Evolutionary conservation across 2,329 filamentous ascomycete genomes (phyloP), one percentile per base, ranked within the genome.

Genomic region (Phialemoniopsis sp.): DNA sequence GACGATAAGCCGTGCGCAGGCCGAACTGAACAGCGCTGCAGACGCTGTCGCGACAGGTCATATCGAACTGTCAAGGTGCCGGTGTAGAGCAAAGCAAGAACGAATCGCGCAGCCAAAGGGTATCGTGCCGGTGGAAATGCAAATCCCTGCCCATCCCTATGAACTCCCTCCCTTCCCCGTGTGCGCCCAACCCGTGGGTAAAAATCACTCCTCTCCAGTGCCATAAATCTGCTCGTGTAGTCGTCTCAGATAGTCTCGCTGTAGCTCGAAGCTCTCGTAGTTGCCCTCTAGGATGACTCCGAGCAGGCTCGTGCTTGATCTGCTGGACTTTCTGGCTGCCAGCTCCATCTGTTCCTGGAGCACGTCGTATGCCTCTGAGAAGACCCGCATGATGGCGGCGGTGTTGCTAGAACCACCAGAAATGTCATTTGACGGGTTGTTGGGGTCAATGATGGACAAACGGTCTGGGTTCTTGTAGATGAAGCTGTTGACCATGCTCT

Each of bases 371-470:
- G 87, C 86, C 3, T 80, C 64, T 2, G 75, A 67, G 58, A 98
- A 97, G 12, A 73, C 70, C n/a, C 69, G 57, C 47, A 87, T 67
- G 36, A 96, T 86, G 8, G 76, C 67, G 1, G 62, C 48, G 8
- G 85, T 87, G 48, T 87, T 85, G 34, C 70, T 75, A 0, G 89
- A 93, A 9, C 90, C 90, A 9, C 89, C 89, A 0, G 93, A 84
- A 18, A 98, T 93, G 54, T 98, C 93, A 58, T 97, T 97, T 18
- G 73, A 67, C 0, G 78, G 59, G 42, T 87, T 86, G 59, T 97
- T 95, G 0, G 93, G 93, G 55, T 98, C 93, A 42, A 95, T 85
- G 52, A 98, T 95, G 8, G 85, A 87, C 2, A 98, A 71, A 2
- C 89, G 80, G 37, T 84, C 72, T 13, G 60, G 62, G 52, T 82